phyloP scores from a whole-genome alignment of 495 filamentous ascomycete genomes.

The Pyrenopolyporus hunteri region DNA sequence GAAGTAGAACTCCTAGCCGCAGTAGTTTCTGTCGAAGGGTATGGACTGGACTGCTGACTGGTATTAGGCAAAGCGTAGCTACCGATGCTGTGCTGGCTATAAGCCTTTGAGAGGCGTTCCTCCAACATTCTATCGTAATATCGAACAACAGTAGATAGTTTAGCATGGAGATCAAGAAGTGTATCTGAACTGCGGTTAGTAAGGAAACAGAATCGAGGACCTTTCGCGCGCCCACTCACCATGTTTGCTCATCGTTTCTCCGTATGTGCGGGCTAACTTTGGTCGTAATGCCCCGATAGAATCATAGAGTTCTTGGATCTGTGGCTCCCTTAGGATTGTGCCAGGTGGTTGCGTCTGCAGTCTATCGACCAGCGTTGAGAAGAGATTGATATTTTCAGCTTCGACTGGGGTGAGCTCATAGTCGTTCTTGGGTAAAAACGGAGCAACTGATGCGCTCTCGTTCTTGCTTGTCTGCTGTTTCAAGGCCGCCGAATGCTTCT shows the following conservation, averaged over 20 bases:
- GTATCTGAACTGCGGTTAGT: conserved; percentile 64
- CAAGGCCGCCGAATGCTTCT: conserved; percentile 78
- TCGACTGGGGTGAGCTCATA: conserved; percentile 95
- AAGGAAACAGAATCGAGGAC: conserved; percentile 36
- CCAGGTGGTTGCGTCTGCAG: conserved; percentile 94
- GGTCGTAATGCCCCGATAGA: conserved; percentile 91
- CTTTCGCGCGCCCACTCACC: conserved; percentile 59
- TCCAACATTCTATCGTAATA: conserved; percentile 99
- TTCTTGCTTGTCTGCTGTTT: conserved; percentile 70
- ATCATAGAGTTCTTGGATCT: conserved; percentile 98
- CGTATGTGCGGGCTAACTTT: conserved; percentile 94
- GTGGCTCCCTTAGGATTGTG: conserved; percentile 91
- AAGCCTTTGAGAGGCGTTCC: conserved; percentile 89
- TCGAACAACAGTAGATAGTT: conserved; percentile 94
- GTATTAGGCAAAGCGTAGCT: conserved; percentile 58
- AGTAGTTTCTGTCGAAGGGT: conserved; percentile 65
- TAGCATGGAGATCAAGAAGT: conserved; percentile 90
- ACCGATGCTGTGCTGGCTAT: conserved; percentile 75
- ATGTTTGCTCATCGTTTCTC: conserved; percentile 99
- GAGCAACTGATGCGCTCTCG: conserved; percentile 45
- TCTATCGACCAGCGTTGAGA: conserved; percentile 91
- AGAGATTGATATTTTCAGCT: conserved; percentile 96
- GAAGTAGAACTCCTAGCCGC: conserved; percentile 53
- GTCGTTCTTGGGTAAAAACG: conserved; percentile 77
- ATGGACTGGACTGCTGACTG: conserved; percentile 65